phyloP scores from a whole-genome alignment of 306 rosid genomes.

The Ziziphus jujuba region DNA sequence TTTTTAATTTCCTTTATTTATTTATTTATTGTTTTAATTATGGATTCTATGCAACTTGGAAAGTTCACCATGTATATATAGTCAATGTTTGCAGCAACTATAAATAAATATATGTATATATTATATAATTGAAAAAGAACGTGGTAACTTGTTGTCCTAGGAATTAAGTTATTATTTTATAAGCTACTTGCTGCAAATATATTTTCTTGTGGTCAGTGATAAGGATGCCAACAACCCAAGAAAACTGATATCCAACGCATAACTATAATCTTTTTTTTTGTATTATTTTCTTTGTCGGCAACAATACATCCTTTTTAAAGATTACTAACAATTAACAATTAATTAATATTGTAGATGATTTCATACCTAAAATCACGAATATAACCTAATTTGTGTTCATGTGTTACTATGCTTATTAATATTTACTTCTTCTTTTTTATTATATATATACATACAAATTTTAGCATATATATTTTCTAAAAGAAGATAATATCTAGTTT shows the following conservation, averaged over 20 bases:
- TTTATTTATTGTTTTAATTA: background rate
- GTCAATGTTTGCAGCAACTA: constrained; percentile 36
- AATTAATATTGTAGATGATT: no score
- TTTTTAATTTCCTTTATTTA: no score
- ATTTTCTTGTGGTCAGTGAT: constrained; percentile 9
- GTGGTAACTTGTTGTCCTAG: constrained; percentile 15
- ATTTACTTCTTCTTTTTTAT: no score
- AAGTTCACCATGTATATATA: background rate
- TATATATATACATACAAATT: no score
- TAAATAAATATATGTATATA: no score
- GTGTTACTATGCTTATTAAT: no score
- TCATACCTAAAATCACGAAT: no score
- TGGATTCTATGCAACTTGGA: background rate
- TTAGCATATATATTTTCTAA: no score
- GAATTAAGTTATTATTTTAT: background rate
- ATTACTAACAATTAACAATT: no score
- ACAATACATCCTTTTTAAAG: background rate
- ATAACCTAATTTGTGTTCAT: no score
- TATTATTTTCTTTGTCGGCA: constrained; percentile 1
- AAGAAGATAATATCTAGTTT: no score
- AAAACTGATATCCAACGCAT: background rate
- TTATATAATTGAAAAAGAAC: background rate
- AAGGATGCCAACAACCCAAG: constrained; percentile 4
- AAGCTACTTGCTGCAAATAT: background rate
- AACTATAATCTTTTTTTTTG: background rate